Evolutionary conservation across 257 asterid genomes (phyloP).

Genomic region (Knoxia roxburghii): DNA sequence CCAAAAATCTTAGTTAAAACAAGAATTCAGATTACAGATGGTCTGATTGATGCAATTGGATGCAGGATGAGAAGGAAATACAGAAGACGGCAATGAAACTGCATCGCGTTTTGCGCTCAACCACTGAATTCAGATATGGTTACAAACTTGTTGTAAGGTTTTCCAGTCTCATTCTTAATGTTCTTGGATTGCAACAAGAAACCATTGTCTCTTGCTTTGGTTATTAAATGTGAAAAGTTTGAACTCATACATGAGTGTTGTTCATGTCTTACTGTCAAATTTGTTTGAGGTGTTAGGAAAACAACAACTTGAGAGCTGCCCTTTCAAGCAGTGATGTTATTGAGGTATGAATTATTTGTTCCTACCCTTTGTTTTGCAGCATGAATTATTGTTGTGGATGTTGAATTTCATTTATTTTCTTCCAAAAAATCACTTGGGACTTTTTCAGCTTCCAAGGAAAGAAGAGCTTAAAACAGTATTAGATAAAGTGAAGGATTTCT

Average conservation of each 20-base stretch:
- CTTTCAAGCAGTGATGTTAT: slow-evolving; percentile 63
- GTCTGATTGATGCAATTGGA: slow-evolving; percentile 15
- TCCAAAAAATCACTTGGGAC: not conserved
- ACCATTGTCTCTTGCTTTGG: not conserved
- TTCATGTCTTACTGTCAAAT: slow-evolving; percentile 6
- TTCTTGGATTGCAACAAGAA: not conserved
- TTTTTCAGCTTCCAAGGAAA: slow-evolving; percentile 62
- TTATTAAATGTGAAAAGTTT: not conserved
- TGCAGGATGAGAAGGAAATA: slow-evolving; percentile 90
- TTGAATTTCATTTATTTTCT: not conserved
- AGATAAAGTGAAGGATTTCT: slow-evolving; percentile 87
- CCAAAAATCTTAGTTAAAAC: not conserved
- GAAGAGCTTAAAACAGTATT: slow-evolving; percentile 83
- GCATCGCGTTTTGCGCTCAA: slow-evolving; percentile 68
- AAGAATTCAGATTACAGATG: not conserved
- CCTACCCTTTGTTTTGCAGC: not conserved
- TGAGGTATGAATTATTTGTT: slow-evolving; percentile 52
- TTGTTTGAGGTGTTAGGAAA: slow-evolving; percentile 48
- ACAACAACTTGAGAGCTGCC: slow-evolving; percentile 75
- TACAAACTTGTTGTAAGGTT: slow-evolving; percentile 89
- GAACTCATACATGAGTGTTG: not conserved
- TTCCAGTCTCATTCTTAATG: slow-evolving; percentile 17
- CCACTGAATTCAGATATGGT: slow-evolving; percentile 87
- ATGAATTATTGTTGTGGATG: not conserved
- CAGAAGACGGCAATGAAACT: slow-evolving; percentile 75